These are phyloP conservation scores for Toxicodendron radicans DNA, from an alignment of 345 rosid species.

Conservation along the genomic window DNA sequence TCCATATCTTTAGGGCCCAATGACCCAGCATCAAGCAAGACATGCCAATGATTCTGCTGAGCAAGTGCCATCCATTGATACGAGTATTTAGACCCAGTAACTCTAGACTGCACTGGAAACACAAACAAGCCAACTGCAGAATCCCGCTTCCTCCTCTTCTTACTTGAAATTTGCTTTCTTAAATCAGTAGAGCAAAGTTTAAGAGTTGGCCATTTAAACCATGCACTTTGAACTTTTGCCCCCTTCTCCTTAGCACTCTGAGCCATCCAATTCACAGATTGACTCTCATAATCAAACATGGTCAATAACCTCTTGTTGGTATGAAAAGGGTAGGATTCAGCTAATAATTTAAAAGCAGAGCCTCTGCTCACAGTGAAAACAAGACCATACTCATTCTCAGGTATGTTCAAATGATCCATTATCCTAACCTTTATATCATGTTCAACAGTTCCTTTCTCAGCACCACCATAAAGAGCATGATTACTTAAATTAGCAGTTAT, in stretches of 20 bases:
- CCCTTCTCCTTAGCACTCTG: slow-evolving; percentile 96
- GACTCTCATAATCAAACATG: slow-evolving; percentile 99
- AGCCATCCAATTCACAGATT: slow-evolving; percentile 96
- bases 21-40: slow-evolving; percentile 96
- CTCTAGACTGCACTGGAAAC: slow-evolving; percentile 97
- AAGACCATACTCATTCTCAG: slow-evolving; percentile 95
- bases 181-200: slow-evolving; percentile 91
- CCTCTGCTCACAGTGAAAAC: slow-evolving; percentile 99
- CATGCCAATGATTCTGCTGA: slow-evolving; percentile 99
- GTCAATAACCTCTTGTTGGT: slow-evolving; percentile 91
- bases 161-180: slow-evolving; percentile 79
- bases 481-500: slow-evolving; percentile 94
- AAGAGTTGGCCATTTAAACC: slow-evolving; percentile 99
- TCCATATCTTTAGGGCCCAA: slow-evolving; percentile 99
- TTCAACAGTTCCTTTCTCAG: slow-evolving; percentile 87
- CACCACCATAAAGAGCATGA: slow-evolving; percentile 92
- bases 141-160: slow-evolving; percentile 91
- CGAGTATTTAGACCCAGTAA: slow-evolving; percentile 93
- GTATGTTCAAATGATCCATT: slow-evolving; percentile 96
- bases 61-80: slow-evolving; percentile 99
- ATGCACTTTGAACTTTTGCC: slow-evolving; percentile 79
- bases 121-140: slow-evolving; percentile 87
- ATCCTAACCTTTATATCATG: slow-evolving; percentile 87
- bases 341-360: slow-evolving; percentile 92
- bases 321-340: slow-evolving; percentile 94